A percentile compares a stretch with the other conserved stretches of the same genome.
These are phyloP conservation scores for Didymella lethalis DNA, from an alignment of 2,329 filamentous ascomycete genomes.

Conservation along the genomic window DNA sequence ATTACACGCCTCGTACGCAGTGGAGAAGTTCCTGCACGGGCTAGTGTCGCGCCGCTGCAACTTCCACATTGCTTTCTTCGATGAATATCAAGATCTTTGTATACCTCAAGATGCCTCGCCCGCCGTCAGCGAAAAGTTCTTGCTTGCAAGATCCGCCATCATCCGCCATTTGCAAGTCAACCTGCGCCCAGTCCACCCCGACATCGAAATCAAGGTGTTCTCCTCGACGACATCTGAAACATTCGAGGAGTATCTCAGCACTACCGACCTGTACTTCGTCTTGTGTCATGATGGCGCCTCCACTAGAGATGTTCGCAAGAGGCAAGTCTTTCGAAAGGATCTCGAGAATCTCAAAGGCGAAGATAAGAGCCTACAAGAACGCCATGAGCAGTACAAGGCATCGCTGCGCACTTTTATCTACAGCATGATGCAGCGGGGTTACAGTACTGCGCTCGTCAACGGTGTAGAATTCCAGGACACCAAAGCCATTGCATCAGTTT, in stretches of 20 bases:
- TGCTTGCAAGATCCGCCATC: constrained; percentile 68
- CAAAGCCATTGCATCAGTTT: constrained; percentile 58
- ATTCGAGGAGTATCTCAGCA: constrained; percentile 65
- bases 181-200: constrained; percentile 49
- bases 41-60: constrained; percentile 71
- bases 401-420: constrained; percentile 61
- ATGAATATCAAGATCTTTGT: constrained; percentile 63
- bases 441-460: constrained; percentile 70
- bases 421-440: constrained; percentile 63
- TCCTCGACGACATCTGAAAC: constrained; percentile 56
- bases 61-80: constrained; percentile 76
- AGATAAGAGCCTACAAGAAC: constrained; percentile 25
- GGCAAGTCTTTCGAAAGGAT: constrained; percentile 29
- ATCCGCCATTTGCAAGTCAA: constrained; percentile 67
- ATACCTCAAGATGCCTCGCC: constrained; percentile 56
- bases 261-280: constrained; percentile 69
- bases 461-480: constrained; percentile 69
- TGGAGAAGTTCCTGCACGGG: constrained; percentile 70
- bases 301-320: constrained; percentile 32
- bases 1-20: constrained; percentile 72
- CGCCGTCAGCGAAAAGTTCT: constrained; percentile 60
- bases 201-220: constrained; percentile 59
- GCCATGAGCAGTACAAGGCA: constrained; percentile 35
- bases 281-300: constrained; percentile 71
- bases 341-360: constrained; percentile 31